These are phyloP conservation scores for Thielaviopsis populi DNA, from an alignment of 2,329 filamentous ascomycete species.

Conservation along the genomic window DNA sequence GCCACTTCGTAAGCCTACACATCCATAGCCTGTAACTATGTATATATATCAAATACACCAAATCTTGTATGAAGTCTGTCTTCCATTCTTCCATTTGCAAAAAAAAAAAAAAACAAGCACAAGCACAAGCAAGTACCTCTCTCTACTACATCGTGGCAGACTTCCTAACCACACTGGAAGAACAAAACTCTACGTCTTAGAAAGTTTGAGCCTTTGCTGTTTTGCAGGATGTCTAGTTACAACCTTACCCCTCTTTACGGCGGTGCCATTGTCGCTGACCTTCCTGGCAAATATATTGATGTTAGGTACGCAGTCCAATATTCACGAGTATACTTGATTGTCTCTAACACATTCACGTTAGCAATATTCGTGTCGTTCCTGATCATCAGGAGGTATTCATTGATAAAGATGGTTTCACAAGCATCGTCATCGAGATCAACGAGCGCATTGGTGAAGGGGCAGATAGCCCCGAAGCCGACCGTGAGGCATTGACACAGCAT, in stretches of 20 bases:
- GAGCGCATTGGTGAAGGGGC: slow-evolving; percentile 53
- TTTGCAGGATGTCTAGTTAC: slow-evolving; percentile 36
- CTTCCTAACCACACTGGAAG: neutral
- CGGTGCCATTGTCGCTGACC: slow-evolving; percentile 53
- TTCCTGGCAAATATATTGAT: slow-evolving; percentile 54
- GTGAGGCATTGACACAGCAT: slow-evolving; percentile 53
- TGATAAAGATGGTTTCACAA: slow-evolving; percentile 67
- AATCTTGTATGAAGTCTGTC: too few species aligned
- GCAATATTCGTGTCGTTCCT: slow-evolving; percentile 58
- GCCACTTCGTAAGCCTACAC: too few species aligned
- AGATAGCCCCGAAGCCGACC: slow-evolving; percentile 45
- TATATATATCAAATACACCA: too few species aligned
- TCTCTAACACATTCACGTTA: slow-evolving; percentile 23
- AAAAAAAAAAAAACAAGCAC: too few species aligned
- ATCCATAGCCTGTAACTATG: too few species aligned
- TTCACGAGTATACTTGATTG: neutral
- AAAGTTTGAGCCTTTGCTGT: neutral
- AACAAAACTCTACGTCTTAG: neutral
- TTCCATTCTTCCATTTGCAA: too few species aligned
- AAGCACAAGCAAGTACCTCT: too few species aligned
- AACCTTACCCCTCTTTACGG: slow-evolving; percentile 50
- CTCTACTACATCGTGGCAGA: too few species aligned
- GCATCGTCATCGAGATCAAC: slow-evolving; percentile 79
- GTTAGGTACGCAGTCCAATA: slow-evolving; percentile 42
- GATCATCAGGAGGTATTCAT: slow-evolving; percentile 90